Evolutionary conservation across 805 yeast genomes (phyloP), one percentile per base, ranked within the genome.

Genomic region (Teunomyces panamensis): DNA sequence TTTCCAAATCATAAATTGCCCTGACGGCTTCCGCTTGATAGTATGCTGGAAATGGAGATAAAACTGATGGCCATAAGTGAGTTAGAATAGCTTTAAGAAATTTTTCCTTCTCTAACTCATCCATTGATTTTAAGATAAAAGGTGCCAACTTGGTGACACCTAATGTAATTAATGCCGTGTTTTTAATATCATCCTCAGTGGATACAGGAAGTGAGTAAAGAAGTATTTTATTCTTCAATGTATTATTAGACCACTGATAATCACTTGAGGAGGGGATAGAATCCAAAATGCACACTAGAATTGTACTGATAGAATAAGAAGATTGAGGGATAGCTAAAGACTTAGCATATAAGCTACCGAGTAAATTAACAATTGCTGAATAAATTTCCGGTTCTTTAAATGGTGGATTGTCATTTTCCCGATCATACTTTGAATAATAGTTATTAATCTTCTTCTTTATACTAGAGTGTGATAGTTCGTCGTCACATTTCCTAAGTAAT

Each of bases 21-120:
- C 78, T 80, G 1, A 86, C 87, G 0, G 86, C 76, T 56, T 87
- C 95, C 1, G 85, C 84, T 57, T 89, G 96, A 48, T 75, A 73
- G 42, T 68, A 67, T 5, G 67, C 62, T 3, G 83, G 81, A n/a
- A 74, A 65, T 0, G 77, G 70, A 8, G 75, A 74, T 30, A 68
- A 57, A 44, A 87, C 59, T 39, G 80, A 71, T 1, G 59, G 58
- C 89, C 89, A 87, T n/a, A 85, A 56, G 34, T 73, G 65, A 3
- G 73, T 62, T 30, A 79, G 58, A 2, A 74, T 60, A 0, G 69
- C 59, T 52, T 75, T 73, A 29, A 81, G 57, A 7, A 78, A 51
- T 45, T 60, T 62, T 32, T 71, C 64, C 30, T 65, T 63, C 43
- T 77, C 72, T 1, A 61, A 32, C 5, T 60, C 55, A 2, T 63